Conservation (phyloP, 768 basidiomycete species). For the Boletales sp. region DNA sequence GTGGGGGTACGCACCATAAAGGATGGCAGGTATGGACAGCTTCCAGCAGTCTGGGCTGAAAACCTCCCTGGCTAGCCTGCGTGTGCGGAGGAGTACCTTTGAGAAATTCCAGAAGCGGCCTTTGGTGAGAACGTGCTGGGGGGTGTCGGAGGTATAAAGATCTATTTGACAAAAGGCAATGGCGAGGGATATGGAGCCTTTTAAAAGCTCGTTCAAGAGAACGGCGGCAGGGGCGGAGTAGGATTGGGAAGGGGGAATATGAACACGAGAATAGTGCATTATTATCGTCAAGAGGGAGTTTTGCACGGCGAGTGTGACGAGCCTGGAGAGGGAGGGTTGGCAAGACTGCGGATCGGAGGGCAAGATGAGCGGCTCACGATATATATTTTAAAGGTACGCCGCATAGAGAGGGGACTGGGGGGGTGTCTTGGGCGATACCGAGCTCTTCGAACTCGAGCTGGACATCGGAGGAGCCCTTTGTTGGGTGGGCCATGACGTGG, state of each 20-base stretch:
- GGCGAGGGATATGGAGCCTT: conserved; percentile 80
- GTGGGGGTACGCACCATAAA: conserved; percentile 57
- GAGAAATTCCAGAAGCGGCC: conserved; percentile 37
- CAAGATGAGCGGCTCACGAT: conserved; percentile 48
- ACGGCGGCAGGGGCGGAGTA: conserved; percentile 96
- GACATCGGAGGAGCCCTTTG: conserved; percentile 29
- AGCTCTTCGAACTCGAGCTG: conserved; percentile 46
- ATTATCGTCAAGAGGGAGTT: conserved; percentile 89
- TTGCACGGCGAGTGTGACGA: conserved; percentile 86
- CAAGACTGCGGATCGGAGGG: conserved; percentile 3
- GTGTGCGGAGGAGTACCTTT: conserved; percentile 43
- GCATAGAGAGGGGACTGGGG: conserved; percentile 51
- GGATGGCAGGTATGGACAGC: conserved; percentile 91
- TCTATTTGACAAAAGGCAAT: conserved; percentile 77
- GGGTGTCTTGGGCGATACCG: conserved; percentile 36
- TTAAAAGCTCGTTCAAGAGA: conserved; percentile 90
- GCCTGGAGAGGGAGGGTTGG: conserved; percentile 36
- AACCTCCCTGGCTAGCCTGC: conserved; percentile 61
- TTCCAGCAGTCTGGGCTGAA: conserved; percentile 96
- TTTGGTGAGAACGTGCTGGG: conserved; percentile 28
- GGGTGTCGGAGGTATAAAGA: conserved; percentile 26
- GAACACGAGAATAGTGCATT: conserved; percentile 94
- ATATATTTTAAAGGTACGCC: conserved; percentile 79
- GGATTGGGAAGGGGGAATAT: conserved; percentile 64
- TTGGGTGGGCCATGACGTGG: conserved; percentile 21